Evolutionary conservation across 805 yeast species (phyloP).

Genomic region (Ogataea sp.): DNA sequence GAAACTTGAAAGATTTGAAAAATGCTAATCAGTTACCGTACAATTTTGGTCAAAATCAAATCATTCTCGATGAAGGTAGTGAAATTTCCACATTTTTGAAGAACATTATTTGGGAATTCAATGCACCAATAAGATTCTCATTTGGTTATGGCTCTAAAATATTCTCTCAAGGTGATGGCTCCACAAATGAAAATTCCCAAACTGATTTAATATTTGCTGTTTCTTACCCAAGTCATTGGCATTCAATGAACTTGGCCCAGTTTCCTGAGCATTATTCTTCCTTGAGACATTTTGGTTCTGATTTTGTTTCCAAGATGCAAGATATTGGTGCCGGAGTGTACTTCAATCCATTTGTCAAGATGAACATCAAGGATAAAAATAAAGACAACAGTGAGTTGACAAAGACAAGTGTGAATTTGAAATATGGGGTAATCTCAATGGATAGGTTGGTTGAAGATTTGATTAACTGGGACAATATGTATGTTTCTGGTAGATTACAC

Average conservation of each 20-base stretch:
- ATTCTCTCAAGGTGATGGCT: slow-evolving; percentile 54
- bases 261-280: slow-evolving; percentile 74
- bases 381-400: too few relatives aligned
- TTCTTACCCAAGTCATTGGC: slow-evolving; percentile 68
- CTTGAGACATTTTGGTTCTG: slow-evolving; percentile 51
- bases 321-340: slow-evolving; percentile 83
- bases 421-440: slow-evolving; percentile 79
- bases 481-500: slow-evolving; percentile 87
- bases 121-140: slow-evolving; percentile 68
- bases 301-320: slow-evolving; percentile 49
- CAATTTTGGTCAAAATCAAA: slow-evolving; percentile 53
- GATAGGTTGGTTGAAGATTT: slow-evolving; percentile 58
- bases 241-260: slow-evolving; percentile 57
- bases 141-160: slow-evolving; percentile 97
- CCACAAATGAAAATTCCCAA: slow-evolving; percentile 45
- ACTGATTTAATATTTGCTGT: slow-evolving; percentile 84
- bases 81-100: slow-evolving; percentile 37
- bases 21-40: slow-evolving; percentile 41
- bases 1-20: slow-evolving; percentile 22
- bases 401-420: slow-evolving; percentile 31
- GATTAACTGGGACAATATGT: slow-evolving; percentile 77
- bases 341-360: slow-evolving; percentile 80
- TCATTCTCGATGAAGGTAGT: slow-evolving; percentile 29
- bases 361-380: slow-evolving; percentile 33
- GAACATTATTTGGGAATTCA: slow-evolving; percentile 45